Evolutionary conservation across 495 filamentous ascomycete genomes (phyloP).

Genomic region (Daldinia decipiens): DNA sequence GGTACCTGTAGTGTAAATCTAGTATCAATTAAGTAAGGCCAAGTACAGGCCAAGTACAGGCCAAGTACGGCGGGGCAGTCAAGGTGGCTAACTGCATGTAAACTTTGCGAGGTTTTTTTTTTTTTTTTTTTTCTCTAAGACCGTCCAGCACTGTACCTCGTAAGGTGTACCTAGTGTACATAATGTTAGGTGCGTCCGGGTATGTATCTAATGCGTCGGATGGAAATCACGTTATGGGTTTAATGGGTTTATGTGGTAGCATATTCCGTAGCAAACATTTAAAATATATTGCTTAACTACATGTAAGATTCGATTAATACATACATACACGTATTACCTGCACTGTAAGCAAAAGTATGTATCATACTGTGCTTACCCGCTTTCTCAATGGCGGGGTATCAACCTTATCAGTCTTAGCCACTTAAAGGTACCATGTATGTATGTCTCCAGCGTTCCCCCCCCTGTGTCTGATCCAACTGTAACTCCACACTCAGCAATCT

Average conservation of each 20-base stretch:
- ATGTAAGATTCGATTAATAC: neutral
- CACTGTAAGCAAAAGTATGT: neutral
- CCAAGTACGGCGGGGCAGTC: neutral
- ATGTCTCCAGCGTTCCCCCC: conserved; percentile 1
- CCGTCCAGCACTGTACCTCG: neutral
- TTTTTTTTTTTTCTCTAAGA: neutral
- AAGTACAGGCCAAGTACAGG: neutral
- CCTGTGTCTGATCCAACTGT: conserved; percentile 29
- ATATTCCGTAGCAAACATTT: neutral
- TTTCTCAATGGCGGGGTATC: conserved; percentile 40
- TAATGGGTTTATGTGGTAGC: neutral
- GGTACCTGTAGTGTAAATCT: conserved; percentile 23
- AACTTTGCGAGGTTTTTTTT: neutral
- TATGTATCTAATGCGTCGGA: neutral
- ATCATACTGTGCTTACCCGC: conserved; percentile 27
- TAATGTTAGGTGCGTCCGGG: too few species aligned
- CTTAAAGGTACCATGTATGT: conserved; percentile 10
- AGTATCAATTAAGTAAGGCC: neutral
- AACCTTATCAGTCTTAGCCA: conserved; percentile 39
- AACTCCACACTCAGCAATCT: conserved; percentile 42
- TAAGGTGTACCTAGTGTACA: neutral
- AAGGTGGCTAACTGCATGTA: conserved; percentile 15
- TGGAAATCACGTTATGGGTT: conserved; percentile 1
- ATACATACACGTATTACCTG: neutral
- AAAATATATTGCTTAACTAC: neutral